Base-by-base conservation (phyloP, 2,329 filamentous ascomycete genomes). In the Elsinoe necatrix region DNA sequence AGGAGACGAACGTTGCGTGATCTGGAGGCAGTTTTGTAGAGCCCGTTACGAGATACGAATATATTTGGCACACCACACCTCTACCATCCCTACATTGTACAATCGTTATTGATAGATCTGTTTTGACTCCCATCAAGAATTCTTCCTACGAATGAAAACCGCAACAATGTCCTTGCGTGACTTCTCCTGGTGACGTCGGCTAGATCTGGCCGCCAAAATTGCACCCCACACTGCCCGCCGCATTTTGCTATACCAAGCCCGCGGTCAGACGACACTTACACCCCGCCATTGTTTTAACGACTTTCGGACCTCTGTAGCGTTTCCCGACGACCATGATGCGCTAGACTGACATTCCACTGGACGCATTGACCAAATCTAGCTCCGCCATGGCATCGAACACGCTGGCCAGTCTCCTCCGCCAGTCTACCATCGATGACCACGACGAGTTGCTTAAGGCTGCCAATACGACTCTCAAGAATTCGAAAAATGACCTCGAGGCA, bases 381-480 rank as follows among this genome's bases (percentile, higher is more conserved):
- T 18, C 21, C n/a, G 27, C 27, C 25, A 56, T 56, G 54, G 54
- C 54, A 16, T 56, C 54, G 23, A 56, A 42, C n/a, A 69, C 72
- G 51, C 72, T 85, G 57, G 72, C 76, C 60, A 73, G 77, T 58
- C 74, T 85, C 58, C 73, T 85, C 59, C 75, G 80, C 65, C 77
- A 77, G 62, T 73, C 79, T 29, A 74, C 77, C 55, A 78, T 85
- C 64, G 76, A 81, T 59, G 87, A 93, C 73, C 85, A 91, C 70
- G 81, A 86, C 47, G 84, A 91, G 70, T 75, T 87, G 54, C 80
- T 93, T 60, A 82, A 81, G 64, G 77, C 80, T 57, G 80, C 83
- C 62, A 79, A 84, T 65, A 74, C 72, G 31, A 71, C 73, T 0
- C 72, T 85, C 47, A 77, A 80, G 66, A 78, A 78, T 58, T 78